Evolutionary conservation across 2,329 filamentous ascomycete genomes (phyloP), one percentile per base, ranked within the genome.

Genomic region (Dactylellina drechsleri): DNA sequence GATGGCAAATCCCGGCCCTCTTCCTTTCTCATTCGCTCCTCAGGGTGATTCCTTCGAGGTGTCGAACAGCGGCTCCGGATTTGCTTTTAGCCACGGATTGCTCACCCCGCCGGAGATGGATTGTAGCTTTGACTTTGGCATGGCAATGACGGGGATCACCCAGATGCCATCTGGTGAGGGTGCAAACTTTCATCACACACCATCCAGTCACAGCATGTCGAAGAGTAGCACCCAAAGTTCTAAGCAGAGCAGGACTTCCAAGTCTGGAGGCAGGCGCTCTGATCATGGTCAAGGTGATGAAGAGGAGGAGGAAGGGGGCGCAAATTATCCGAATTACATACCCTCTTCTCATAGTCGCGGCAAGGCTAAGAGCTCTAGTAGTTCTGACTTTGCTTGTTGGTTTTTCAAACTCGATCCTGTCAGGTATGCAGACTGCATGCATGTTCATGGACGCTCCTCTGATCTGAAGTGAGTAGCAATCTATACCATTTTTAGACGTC

Each of bases 391-490:
- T 31, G 70, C 70, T 8, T 74, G 70, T 26, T 74, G 70, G 70
- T 74, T 74, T 54, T 74, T 67, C 50, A 74, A 74, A 41, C 61
- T 62, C 16, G 70, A 74, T n/a, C 70, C 70, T 4, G 64, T 67
- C 15, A 74, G 67, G 52, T 74, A 74, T 40, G 70, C 58, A 6
- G 62, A 74, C 6, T 74, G 70, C 23, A 74, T 74, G 52, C 70
- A 67, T 56, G 57, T 74, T 15, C 70, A 67, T 49, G 70, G 70
- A 16, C 62, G 70, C 5, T 74, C 70, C n/a, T 74, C 70, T 4
- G 70, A 74, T 64, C 45, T 74, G 3, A 74, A 74, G 70, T 74
- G 58, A 49, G 56, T n/a, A 16, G 20, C 12, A n/a, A 45, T 16
- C n/a, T 26, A 40, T 8, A 47, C 1, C 16, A 56, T 41, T 3